Evolutionary conservation across 1,139 yeast species (phyloP), one percentile per base, ranked within the genome.

Genomic region (Geotrichum siamense): DNA sequence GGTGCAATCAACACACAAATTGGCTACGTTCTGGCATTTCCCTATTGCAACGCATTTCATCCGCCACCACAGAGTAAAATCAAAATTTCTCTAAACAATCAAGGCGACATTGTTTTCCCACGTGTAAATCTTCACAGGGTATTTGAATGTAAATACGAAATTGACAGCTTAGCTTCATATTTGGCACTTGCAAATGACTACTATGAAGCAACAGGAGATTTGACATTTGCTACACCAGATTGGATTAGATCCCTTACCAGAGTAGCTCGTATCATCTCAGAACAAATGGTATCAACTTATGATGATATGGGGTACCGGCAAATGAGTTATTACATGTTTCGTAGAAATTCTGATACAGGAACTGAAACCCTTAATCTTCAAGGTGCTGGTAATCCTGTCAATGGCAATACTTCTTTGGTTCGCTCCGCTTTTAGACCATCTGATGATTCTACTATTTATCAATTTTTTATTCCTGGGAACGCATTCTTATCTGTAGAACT

Each of bases 371-470:
- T 84, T 46, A 79, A 87, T 4, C 66, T 86, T 41, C 75, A 74
- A 0, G 96, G 96, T 0, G 73, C 74, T 1, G 96, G 96, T 1
- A 82, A 85, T 56, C 96, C 96, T 0, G 91, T 83, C 1, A 79
- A 79, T 52, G 72, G 58, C 43, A 76, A 74, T 35, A 79, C 87
- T 0, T 87, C 93, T 0, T 67, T 86, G 48, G 68, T 86, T 6
- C 68, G 94, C 44, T 82, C 93, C n/a, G 93, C 94, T 0, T 86
- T 86, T 60, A 67, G 96, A 54, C 96, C 96, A 3, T 81, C 93
- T 26, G 96, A 86, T 59, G 96, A 86, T 62, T 87, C 95, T 1
- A 79, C 91, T 30, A 76, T 81, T 19, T 75, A 75, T 45, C 96
- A 85, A 60, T 79, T 79, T 51, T 82, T 85, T 58, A 74, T 87